These are phyloP conservation scores for Porogramme epimiltina DNA, from an alignment of 1,284 basidiomycete genomes.

Conservation along the genomic window DNA sequence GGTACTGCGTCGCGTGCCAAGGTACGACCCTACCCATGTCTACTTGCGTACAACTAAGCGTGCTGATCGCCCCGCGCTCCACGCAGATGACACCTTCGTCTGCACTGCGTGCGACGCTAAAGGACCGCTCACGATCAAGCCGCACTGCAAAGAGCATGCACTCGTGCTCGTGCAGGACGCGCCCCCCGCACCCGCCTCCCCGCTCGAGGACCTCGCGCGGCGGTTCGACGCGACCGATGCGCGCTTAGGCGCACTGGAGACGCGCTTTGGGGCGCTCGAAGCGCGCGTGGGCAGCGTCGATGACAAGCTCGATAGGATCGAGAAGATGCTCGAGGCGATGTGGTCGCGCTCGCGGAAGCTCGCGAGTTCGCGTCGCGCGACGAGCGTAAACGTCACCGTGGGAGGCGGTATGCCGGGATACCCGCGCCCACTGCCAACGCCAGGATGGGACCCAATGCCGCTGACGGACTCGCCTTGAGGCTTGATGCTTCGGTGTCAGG, in stretches of 20 bases:
- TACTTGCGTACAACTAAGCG: background rate
- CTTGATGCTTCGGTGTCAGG: no score
- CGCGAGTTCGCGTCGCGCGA: background rate
- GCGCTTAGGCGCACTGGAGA: slow-evolving; percentile 19
- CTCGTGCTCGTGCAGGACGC: slow-evolving; percentile 23
- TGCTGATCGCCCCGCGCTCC: no score
- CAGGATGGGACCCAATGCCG: background rate
- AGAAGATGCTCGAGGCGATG: slow-evolving; percentile 6
- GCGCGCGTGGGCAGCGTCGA: slow-evolving; percentile 5
- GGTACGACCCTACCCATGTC: slow-evolving; percentile 6
- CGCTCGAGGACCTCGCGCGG: background rate
- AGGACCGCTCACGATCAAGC: slow-evolving; percentile 1
- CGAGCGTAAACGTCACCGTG: no score
- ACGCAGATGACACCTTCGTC: slow-evolving; percentile 13
- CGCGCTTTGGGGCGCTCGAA: slow-evolving; percentile 15
- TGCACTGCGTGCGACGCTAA: slow-evolving; percentile 17
- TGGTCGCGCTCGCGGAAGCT: slow-evolving; percentile 4
- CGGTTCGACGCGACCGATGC: slow-evolving; percentile 14
- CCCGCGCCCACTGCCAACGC: background rate
- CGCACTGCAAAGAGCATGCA: slow-evolving; percentile 16
- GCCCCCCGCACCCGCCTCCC: background rate
- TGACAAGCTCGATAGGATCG: slow-evolving; percentile 15
- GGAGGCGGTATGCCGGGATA: no score
- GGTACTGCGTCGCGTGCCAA: slow-evolving; percentile 30
- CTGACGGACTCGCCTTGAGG: no score